Evolutionary conservation across 2,329 filamentous ascomycete genomes (phyloP).

Genomic region (Paraconiothyrium brasiliense): DNA sequence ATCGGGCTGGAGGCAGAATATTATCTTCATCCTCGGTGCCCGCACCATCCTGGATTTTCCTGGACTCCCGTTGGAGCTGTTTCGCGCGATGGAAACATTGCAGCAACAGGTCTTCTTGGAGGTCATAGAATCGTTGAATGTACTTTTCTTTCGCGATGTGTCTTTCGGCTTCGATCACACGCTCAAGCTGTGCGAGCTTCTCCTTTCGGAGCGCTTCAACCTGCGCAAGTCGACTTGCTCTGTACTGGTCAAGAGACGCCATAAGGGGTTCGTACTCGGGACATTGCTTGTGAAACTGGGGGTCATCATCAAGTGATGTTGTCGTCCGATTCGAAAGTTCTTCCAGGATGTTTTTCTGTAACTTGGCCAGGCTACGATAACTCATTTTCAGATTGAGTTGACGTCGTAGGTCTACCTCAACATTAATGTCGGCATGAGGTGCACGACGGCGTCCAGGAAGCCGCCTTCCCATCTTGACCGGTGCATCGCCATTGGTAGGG

Average conservation of each 20-base stretch:
- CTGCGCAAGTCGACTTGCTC: conserved; percentile 51
- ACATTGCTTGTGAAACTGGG: conserved; percentile 62
- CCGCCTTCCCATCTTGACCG: conserved; percentile 48
- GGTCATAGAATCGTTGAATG: conserved; percentile 43
- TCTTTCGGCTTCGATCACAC: conserved; percentile 45
- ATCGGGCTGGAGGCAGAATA: conserved; percentile 44
- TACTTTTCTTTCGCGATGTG: conserved; percentile 49
- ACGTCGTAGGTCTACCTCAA: conserved; percentile 62
- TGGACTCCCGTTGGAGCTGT: conserved; percentile 46
- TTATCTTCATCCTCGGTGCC: conserved; percentile 55
- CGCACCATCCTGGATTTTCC: conserved; percentile 45
- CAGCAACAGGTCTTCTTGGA: conserved; percentile 44
- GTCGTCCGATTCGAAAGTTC: conserved; percentile 71
- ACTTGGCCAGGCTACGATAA: conserved; percentile 70
- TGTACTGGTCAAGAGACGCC: conserved; percentile 61
- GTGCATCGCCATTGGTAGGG: conserved; percentile 47
- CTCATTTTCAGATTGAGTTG: conserved; percentile 72
- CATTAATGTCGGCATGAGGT: conserved; percentile 55
- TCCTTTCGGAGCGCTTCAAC: conserved; percentile 50
- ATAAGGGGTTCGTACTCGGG: conserved; percentile 64
- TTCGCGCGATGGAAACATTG: conserved; percentile 51
- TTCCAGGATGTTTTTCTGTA: conserved; percentile 70
- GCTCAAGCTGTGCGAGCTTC: conserved; percentile 49
- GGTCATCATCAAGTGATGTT: conserved; percentile 65
- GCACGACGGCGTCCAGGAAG: conserved; percentile 57